phyloP scores from a whole-genome alignment of 2,329 filamentous ascomycete species.

The Fusarium anthophilum region DNA sequence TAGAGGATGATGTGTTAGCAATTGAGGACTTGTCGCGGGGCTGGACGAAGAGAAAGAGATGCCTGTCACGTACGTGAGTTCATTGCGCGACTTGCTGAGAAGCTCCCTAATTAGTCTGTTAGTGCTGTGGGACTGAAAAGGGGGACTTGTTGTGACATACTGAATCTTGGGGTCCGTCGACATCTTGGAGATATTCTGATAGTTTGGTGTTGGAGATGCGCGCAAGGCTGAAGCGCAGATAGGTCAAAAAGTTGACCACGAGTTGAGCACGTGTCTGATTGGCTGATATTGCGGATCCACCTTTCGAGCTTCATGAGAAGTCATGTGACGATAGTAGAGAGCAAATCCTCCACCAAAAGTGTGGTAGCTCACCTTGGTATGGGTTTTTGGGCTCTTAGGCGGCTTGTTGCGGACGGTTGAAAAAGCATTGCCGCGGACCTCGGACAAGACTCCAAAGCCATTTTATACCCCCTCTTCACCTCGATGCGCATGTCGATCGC shows the following conservation, averaged over 20 bases:
- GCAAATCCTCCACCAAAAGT: conserved; percentile 21
- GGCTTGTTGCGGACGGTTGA: conserved; percentile 40
- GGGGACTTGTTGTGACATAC: conserved; percentile 55
- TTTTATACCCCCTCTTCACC: conserved; percentile 29
- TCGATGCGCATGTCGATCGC: conserved; percentile 49
- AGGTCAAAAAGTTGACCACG: conserved; percentile 47
- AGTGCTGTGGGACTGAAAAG: conserved; percentile 27
- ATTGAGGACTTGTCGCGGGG: conserved; percentile 29
- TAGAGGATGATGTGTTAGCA: conserved; percentile 49
- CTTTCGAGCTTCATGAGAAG: not conserved
- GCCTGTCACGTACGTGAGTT: conserved; percentile 78
- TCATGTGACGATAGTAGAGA: conserved; percentile 33
- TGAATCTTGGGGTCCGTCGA: conserved; percentile 74
- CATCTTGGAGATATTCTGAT: conserved; percentile 54
- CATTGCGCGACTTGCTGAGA: conserved; percentile 85
- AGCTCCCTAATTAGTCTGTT: conserved; percentile 72
- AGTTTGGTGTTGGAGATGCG: conserved; percentile 35
- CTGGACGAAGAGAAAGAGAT: conserved; percentile 15
- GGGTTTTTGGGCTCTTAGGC: conserved; percentile 37
- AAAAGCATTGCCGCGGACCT: conserved; percentile 47
- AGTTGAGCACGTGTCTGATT: conserved; percentile 40
- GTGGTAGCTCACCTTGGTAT: conserved; percentile 23
- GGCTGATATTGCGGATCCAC: conserved; percentile 17
- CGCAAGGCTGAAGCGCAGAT: conserved; percentile 48
- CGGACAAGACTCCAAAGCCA: conserved; percentile 29